Percentiles rank a stretch among this genome's conserved stretches.
Evolutionary conservation across 2,329 filamentous ascomycete species (phyloP).

Genomic region (Fusarium devonianum): DNA sequence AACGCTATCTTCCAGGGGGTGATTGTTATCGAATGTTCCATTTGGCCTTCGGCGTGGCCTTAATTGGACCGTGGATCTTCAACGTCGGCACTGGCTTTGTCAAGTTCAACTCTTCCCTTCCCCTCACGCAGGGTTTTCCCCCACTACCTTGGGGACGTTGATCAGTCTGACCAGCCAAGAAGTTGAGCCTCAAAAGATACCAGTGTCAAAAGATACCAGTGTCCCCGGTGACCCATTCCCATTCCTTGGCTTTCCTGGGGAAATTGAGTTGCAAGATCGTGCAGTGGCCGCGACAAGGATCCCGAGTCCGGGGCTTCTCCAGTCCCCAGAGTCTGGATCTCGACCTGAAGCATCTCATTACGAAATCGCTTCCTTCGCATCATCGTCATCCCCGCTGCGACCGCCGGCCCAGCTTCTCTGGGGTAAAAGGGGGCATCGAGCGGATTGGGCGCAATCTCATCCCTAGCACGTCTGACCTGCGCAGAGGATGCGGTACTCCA

Average conservation of each 20-base stretch:
- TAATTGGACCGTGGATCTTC: conserved; percentile 27
- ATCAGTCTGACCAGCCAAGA: not conserved
- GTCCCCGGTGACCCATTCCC: not conserved
- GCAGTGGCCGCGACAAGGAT: conserved; percentile 19
- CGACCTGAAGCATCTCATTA: conserved; percentile 25
- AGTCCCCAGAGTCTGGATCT: conserved; percentile 29
- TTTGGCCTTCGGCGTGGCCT: conserved; percentile 33
- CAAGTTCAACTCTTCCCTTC: not conserved
- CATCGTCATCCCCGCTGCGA: conserved; percentile 7
- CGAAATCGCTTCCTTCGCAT: conserved; percentile 29
- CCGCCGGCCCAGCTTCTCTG: conserved; percentile 10
- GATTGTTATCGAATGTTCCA: not conserved
- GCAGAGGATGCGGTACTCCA: conserved; percentile 31
- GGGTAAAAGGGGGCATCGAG: conserved; percentile 15
- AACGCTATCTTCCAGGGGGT: conserved; percentile 18
- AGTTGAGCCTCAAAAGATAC: conserved; percentile 17
- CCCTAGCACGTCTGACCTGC: conserved; percentile 10
- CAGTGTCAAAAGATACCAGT: not conserved
- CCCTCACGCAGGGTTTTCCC: conserved; percentile 22
- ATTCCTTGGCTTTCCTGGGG: conserved; percentile 34
- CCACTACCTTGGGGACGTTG: too few species aligned
- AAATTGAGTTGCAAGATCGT: conserved; percentile 18
- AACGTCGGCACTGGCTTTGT: conserved; percentile 8
- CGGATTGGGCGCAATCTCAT: conserved; percentile 18
- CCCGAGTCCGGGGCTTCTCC: conserved; percentile 29